phyloP scores from a whole-genome alignment of 768 basidiomycete species.

The Symmetrospora coprosmae region DNA sequence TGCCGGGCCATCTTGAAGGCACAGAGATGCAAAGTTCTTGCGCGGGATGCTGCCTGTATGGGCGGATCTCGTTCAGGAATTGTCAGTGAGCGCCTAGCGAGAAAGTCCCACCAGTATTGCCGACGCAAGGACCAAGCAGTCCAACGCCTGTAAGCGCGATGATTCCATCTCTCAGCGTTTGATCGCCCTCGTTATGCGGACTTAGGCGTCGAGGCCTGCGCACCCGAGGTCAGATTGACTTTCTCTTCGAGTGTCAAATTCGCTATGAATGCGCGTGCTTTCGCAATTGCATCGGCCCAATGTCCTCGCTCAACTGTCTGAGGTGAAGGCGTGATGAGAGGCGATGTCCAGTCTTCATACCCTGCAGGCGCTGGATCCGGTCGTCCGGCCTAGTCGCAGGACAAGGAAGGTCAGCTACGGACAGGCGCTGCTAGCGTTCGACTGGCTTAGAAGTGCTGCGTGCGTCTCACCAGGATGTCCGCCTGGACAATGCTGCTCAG shows the following conservation, averaged over 20 bases:
- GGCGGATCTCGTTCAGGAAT: too few species aligned
- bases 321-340: neutral
- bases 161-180: too few species aligned
- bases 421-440: too few species aligned
- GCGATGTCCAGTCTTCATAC: neutral
- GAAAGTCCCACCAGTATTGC: conserved; percentile 33
- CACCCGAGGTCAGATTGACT: conserved; percentile 48
- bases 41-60: neutral
- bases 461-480: too few species aligned
- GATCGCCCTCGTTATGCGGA: neutral
- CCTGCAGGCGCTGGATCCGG: neutral
- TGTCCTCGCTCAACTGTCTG: conserved; percentile 10
- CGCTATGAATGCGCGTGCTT: conserved; percentile 37
- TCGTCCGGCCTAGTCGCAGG: too few species aligned
- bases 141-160: too few species aligned
- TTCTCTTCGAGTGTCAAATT: conserved; percentile 48
- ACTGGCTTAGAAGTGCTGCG: too few species aligned
- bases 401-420: too few species aligned
- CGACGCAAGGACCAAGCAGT: conserved; percentile 35
- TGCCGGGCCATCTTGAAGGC: conserved; percentile 34
- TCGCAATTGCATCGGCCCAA: conserved; percentile 35
- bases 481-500: too few species aligned
- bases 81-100: neutral
- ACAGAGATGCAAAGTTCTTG: conserved; percentile 33
- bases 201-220: conserved; percentile 6